Percentiles rank a stretch among this genome's conserved stretches.
These are phyloP conservation scores for Populus hybrid DNA, from an alignment of 441 rosid genomes.

Conservation along the genomic window DNA sequence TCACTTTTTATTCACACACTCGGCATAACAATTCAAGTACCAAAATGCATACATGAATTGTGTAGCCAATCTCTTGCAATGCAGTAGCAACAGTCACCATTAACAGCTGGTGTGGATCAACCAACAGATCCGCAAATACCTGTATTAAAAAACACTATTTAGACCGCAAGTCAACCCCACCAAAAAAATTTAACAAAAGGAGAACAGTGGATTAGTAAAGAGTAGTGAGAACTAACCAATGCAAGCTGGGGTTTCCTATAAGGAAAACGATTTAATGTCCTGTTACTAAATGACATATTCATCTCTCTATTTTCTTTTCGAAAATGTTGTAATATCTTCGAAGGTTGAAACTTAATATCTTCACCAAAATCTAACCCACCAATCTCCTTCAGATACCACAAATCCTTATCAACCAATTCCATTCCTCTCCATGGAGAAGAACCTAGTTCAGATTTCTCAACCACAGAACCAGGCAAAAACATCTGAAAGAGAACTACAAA, in stretches of 20 bases:
- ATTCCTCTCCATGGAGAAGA: constrained; percentile 24
- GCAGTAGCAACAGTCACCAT: constrained; percentile 83
- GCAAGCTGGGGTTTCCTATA: constrained; percentile 84
- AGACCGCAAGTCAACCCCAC: not conserved
- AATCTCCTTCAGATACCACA: constrained; percentile 46
- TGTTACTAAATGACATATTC: constrained; percentile 35
- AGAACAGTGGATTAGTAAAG: not conserved
- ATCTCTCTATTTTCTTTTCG: constrained; percentile 35
- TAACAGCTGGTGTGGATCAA: constrained; percentile 77
- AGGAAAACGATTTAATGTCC: constrained; percentile 53
- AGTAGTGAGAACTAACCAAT: constrained; percentile 52
- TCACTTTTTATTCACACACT: constrained; percentile 8
- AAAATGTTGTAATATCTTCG: constrained; percentile 53
- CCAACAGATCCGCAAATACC: constrained; percentile 73
- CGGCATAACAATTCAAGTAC: constrained; percentile 4
- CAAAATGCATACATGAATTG: constrained; percentile 55
- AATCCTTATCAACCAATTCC: constrained; percentile 31
- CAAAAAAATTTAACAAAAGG: not conserved
- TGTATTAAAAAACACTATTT: constrained; percentile 19
- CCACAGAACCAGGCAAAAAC: constrained; percentile 69
- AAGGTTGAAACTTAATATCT: constrained; percentile 54
- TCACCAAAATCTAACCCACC: constrained; percentile 74
- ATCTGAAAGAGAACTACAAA: constrained; percentile 62
- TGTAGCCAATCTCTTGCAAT: constrained; percentile 71
- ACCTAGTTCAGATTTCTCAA: constrained; percentile 47